A percentile compares a stretch with the other conserved stretches of the same genome.
These are phyloP conservation scores for Eucalyptus marginata DNA, from an alignment of 345 rosid genomes.

Conservation along the genomic window DNA sequence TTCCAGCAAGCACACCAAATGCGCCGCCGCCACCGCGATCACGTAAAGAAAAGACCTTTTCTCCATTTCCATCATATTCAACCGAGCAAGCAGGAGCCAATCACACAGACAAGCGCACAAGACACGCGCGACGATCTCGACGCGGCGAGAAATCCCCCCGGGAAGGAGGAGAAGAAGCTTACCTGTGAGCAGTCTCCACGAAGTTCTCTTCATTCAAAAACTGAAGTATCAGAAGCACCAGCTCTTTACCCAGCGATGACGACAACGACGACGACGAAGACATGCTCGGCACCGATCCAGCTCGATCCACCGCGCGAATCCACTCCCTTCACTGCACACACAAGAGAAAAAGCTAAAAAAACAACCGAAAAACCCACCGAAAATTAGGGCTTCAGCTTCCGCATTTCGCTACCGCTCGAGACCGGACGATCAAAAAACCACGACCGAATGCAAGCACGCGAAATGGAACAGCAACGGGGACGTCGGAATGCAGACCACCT, in stretches of 20 bases:
- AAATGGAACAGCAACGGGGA: background rate
- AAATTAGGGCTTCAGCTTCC: background rate
- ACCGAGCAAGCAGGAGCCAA: background rate
- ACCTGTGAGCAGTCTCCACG: slow-evolving; percentile 34
- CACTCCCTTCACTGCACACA: background rate
- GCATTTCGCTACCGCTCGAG: background rate
- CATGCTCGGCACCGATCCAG: background rate
- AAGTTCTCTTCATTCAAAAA: slow-evolving; percentile 30
- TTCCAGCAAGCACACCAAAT: background rate
- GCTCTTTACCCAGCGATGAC: slow-evolving; percentile 31
- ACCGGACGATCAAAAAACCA: background rate
- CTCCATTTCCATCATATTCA: background rate
- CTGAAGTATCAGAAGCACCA: slow-evolving; percentile 29
- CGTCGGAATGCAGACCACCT: background rate
- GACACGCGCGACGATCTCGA: background rate
- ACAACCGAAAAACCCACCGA: background rate
- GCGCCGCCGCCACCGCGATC: background rate
- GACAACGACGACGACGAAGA: slow-evolving; percentile 2
- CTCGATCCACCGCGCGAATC: background rate
- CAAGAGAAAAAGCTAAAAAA: background rate
- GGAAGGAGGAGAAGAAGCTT: background rate
- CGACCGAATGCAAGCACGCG: background rate
- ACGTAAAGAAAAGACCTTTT: background rate
- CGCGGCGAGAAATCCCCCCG: background rate
- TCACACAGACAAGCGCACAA: background rate